Conservation (phyloP, 805 yeast genomes). For the Ogataea trehalophila region DNA sequence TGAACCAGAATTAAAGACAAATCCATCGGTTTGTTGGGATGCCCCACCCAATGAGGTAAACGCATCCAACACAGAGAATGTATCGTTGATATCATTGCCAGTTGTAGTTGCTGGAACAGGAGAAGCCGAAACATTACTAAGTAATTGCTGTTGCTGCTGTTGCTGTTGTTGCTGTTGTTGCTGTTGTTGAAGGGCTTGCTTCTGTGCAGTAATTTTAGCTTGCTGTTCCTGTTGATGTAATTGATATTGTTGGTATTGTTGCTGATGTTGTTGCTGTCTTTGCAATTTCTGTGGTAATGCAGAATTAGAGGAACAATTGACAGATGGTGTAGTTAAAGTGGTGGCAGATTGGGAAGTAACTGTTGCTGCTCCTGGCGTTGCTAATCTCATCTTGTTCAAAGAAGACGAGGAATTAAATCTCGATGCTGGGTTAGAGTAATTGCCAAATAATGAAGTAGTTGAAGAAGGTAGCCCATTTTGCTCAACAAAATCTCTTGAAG, state of each 20-base stretch:
- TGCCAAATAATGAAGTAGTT: constrained; percentile 13
- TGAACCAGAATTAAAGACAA: not conserved
- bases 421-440: constrained; percentile 6
- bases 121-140: not conserved
- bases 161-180: not conserved
- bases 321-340: constrained; percentile 14
- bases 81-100: not conserved
- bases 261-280: constrained; percentile 1
- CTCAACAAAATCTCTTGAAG: constrained; percentile 2
- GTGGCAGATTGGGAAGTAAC: constrained; percentile 8
- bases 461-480: constrained; percentile 14
- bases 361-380: not conserved
- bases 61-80: not conserved
- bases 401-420: constrained; percentile 10
- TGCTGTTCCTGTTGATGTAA: constrained; percentile 5
- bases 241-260: not conserved
- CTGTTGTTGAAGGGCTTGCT: not conserved
- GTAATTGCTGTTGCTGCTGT: not conserved
- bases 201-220: not conserved
- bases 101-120: not conserved
- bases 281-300: not conserved
- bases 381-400: constrained; percentile 5
- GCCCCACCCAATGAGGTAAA: no score
- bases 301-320: constrained; percentile 3
- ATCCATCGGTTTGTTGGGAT: no score